phyloP scores from a whole-genome alignment of 345 rosid genomes.

The Salix brachista region DNA sequence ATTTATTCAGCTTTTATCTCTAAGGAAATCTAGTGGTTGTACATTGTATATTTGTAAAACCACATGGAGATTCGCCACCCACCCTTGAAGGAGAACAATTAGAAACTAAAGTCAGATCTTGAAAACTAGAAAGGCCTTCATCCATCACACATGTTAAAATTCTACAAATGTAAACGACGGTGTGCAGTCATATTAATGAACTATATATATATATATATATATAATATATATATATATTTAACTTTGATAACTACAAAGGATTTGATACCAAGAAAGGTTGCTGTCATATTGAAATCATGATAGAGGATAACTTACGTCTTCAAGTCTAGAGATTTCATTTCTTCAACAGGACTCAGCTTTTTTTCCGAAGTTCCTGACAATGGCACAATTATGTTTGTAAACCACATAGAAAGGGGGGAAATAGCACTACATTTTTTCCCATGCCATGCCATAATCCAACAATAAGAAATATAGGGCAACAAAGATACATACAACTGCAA shows the following conservation, averaged over 20 bases:
- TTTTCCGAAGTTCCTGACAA: constrained; percentile 54
- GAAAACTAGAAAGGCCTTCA: background rate
- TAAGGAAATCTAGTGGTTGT: background rate
- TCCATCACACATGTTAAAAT: background rate
- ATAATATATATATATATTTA: background rate
- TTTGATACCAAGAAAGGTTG: background rate
- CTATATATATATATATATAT: background rate
- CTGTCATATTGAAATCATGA: background rate
- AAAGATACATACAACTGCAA: background rate
- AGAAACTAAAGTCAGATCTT: background rate
- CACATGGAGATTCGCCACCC: background rate
- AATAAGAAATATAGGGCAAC: background rate
- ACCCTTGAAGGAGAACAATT: background rate
- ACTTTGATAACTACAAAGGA: background rate
- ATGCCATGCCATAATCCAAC: background rate
- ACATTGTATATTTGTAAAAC: background rate
- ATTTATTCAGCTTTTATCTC: background rate
- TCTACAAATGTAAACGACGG: background rate
- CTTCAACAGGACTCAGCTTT: constrained; percentile 46
- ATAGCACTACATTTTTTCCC: background rate
- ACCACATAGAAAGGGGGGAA: background rate
- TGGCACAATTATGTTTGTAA: constrained; percentile 1
- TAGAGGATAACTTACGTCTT: constrained; percentile 52
- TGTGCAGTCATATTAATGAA: background rate
- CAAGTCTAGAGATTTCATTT: constrained; percentile 64